Percentiles rank a stretch among this genome's conserved stretches.
Evolutionary conservation across 495 filamentous ascomycete species (phyloP).

Genomic region (Daldinia concentrica): DNA sequence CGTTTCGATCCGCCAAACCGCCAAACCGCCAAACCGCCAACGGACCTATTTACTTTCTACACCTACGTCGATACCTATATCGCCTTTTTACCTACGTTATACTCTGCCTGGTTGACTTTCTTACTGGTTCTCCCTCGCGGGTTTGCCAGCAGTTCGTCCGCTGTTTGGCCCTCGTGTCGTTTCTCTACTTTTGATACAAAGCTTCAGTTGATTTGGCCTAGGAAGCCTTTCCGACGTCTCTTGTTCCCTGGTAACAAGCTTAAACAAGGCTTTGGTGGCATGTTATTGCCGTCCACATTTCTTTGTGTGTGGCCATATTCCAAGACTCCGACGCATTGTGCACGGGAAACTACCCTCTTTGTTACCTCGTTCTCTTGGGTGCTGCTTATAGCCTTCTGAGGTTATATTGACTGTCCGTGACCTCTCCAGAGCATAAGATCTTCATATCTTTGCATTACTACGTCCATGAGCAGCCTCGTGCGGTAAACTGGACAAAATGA

Average conservation of each 20-base stretch:
- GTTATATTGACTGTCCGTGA: slow-evolving; percentile 4
- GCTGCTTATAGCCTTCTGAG: not conserved
- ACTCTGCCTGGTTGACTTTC: not conserved
- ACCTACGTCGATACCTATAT: not conserved
- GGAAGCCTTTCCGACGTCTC: not conserved
- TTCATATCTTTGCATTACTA: not conserved
- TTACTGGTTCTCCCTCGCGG: not conserved
- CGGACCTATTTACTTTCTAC: not conserved
- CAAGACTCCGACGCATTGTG: slow-evolving; percentile 14
- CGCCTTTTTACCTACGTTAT: not conserved
- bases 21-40: not conserved
- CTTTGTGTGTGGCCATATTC: slow-evolving; percentile 16
- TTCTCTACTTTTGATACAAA: not conserved
- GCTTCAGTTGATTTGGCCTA: not conserved
- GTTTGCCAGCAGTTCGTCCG: slow-evolving; percentile 1
- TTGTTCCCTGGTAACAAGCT: not conserved
- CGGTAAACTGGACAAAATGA: slow-evolving; percentile 63
- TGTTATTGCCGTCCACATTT: not conserved
- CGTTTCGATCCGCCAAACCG: not conserved
- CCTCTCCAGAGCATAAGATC: not conserved
- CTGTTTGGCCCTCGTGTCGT: not conserved
- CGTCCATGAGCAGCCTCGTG: slow-evolving; percentile 26
- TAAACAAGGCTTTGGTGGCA: not conserved
- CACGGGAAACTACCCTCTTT: slow-evolving; percentile 7
- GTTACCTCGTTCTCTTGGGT: slow-evolving; percentile 7